Percentiles rank a stretch among this genome's conserved stretches.
phyloP scores from a whole-genome alignment of 805 yeast genomes.

The Saccharomycopsis sp. region DNA sequence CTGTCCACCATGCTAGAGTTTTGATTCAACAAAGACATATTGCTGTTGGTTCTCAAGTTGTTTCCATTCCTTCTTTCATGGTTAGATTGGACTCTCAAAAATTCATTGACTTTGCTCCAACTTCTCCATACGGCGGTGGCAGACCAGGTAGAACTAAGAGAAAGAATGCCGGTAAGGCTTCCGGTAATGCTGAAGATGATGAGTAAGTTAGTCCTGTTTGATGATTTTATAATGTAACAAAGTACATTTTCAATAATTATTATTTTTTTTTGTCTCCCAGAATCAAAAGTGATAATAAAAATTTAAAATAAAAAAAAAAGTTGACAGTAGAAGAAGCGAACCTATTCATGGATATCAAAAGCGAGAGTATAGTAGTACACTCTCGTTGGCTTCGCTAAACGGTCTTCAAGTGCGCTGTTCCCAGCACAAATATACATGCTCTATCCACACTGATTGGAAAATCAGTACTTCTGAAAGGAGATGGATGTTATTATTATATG shows the following conservation, averaged over 20 bases:
- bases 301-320: too few species aligned
- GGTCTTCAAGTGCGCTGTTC: too few species aligned
- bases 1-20: conserved; percentile 99
- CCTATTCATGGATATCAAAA: too few species aligned
- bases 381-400: too few species aligned
- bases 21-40: conserved; percentile 98
- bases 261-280: conserved; percentile 1
- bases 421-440: too few species aligned
- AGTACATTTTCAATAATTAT: neutral
- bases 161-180: conserved; percentile 66
- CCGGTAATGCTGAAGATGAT: conserved; percentile 65
- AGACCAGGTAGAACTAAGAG: conserved; percentile 99
- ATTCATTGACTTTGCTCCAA: conserved; percentile 99
- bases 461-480: too few species aligned
- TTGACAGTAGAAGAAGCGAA: too few species aligned
- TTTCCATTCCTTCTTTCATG: conserved; percentile 97
- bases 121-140: conserved; percentile 99
- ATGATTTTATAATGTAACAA: neutral
- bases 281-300: neutral
- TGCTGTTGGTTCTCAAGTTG: conserved; percentile 99
- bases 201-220: conserved; percentile 38
- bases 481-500: too few species aligned
- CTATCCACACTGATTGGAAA: too few species aligned
- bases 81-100: conserved; percentile 99
- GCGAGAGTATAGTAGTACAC: too few species aligned